A percentile compares a stretch with the other conserved stretches of the same genome.
Conservation (phyloP, 192 early-diverging fungal genomes). For the Coemansia sp. region DNA sequence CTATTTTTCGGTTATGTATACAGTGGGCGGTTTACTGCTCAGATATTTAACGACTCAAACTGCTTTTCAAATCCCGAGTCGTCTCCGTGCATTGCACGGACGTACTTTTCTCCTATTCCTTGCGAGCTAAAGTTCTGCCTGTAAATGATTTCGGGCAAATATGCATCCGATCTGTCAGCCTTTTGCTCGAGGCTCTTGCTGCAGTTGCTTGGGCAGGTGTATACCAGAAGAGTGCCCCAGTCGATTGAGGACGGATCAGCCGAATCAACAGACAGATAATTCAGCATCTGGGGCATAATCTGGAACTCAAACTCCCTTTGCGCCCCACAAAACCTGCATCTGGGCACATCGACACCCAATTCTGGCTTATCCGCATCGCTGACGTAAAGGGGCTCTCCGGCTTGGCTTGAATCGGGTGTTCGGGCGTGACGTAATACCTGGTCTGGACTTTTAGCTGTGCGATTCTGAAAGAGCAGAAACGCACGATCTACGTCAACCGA, state of each 20-base stretch:
- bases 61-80: constrained; percentile 37
- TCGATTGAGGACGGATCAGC: constrained; percentile 71
- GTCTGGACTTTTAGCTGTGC: constrained; percentile 69
- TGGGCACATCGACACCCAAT: constrained; percentile 53
- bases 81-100: constrained; percentile 44
- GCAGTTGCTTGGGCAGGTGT: constrained; percentile 84
- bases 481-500: constrained; percentile 82
- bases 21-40: neutral
- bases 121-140: constrained; percentile 83
- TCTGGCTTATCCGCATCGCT: constrained; percentile 66
- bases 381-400: constrained; percentile 72
- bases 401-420: constrained; percentile 30
- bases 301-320: constrained; percentile 89
- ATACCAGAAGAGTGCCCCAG: constrained; percentile 88
- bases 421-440: constrained; percentile 79
- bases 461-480: constrained; percentile 89
- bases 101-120: constrained; percentile 61
- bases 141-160: constrained; percentile 67
- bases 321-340: constrained; percentile 72
- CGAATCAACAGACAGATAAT: constrained; percentile 73
- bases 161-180: constrained; percentile 35
- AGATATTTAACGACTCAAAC: constrained; percentile 37
- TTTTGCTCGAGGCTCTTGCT: constrained; percentile 16
- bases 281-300: constrained; percentile 88
- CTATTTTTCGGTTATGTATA: neutral